Evolutionary conservation across 2,329 filamentous ascomycete genomes (phyloP).

Genomic region (Teratosphaeria epicoccoides): DNA sequence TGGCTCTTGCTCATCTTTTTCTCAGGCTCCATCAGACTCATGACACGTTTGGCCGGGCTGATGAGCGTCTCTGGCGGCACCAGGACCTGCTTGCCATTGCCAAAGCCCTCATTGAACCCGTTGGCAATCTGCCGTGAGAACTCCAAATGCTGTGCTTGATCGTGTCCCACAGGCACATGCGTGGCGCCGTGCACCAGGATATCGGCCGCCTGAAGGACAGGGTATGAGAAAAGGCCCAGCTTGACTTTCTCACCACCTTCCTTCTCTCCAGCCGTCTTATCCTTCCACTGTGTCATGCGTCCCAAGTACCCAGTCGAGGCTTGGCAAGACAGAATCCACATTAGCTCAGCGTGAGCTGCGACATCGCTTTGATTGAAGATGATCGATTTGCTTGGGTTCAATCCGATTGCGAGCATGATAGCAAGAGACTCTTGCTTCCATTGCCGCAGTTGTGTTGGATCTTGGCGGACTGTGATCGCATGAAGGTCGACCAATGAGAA

Average conservation of each 20-base stretch:
- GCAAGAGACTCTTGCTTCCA: constrained; percentile 68
- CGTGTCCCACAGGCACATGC: constrained; percentile 92
- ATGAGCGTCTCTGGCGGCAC: constrained; percentile 59
- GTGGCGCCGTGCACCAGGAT: constrained; percentile 82
- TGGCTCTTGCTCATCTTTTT: constrained; percentile 95
- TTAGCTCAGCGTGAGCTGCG: constrained; percentile 72
- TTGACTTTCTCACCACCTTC: constrained; percentile 49
- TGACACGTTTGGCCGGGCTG: constrained; percentile 74
- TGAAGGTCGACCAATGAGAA: constrained; percentile 92
- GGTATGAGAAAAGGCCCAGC: constrained; percentile 88
- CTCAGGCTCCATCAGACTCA: constrained; percentile 70
- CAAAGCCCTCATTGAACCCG: constrained; percentile 71
- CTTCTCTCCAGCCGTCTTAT: constrained; percentile 32
- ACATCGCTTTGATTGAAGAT: constrained; percentile 65
- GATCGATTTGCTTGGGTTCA: constrained; percentile 64
- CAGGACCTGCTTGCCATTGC: constrained; percentile 42
- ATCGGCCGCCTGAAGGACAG: constrained; percentile 89
- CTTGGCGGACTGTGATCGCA: constrained; percentile 72
- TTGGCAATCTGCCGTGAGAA: constrained; percentile 78
- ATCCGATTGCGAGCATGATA: constrained; percentile 69
- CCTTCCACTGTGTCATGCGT: constrained; percentile 99
- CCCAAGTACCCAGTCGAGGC: constrained; percentile 89
- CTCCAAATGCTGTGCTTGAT: constrained; percentile 88
- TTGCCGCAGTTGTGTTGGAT: constrained; percentile 48
- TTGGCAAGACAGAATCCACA: constrained; percentile 93